These are phyloP conservation scores for Solanum hybrid DNA, from an alignment of 305 asterid genomes.

Conservation along the genomic window DNA sequence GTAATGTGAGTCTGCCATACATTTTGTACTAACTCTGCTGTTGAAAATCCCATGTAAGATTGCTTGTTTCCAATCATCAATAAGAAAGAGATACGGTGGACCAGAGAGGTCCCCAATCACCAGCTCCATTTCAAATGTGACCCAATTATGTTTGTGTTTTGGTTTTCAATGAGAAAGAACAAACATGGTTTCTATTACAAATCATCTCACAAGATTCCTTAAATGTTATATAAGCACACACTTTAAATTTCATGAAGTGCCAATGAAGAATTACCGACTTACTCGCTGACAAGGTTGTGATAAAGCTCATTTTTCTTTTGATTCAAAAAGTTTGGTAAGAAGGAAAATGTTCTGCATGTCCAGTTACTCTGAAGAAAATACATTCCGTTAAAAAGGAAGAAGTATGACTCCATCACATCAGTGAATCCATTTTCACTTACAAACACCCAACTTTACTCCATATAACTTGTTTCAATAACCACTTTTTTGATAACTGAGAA, in stretches of 20 bases:
- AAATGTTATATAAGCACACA: not conserved
- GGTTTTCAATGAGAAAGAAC: not conserved
- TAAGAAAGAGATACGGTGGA: not conserved
- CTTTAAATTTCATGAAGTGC: not conserved
- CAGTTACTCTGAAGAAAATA: not conserved
- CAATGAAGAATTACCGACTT: not conserved
- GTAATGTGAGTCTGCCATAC: not conserved
- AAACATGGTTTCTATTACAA: not conserved
- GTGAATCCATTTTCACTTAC: not conserved
- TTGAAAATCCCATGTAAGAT: not conserved
- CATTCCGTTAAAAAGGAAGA: not conserved
- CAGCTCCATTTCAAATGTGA: not conserved
- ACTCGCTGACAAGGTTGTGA: not conserved
- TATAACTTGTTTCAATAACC: not conserved
- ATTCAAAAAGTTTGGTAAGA: not conserved
- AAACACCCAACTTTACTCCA: not conserved
- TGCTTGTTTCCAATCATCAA: not conserved
- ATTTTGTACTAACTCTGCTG: not conserved
- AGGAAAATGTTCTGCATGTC: not conserved
- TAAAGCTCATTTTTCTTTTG: not conserved
- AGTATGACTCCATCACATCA: not conserved
- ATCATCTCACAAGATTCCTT: not conserved
- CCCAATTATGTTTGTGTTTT: not conserved
- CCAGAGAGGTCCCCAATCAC: not conserved
- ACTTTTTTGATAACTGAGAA: not conserved